phyloP scores from a whole-genome alignment of 176 grass and related monocot species.

The maize (Zea mays) region Zm-B73-REFERENCE-NAM-5.0 NC_050099.1:168284001-168284500 shows the following conservation, averaged over 20 bases:
- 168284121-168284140: constrained; percentile 31
- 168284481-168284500: constrained; percentile 82
- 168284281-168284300: constrained; percentile 42
- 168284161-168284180: constrained; percentile 39
- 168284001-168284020: neutral
- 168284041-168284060: neutral
- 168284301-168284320: constrained; percentile 37
- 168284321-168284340: constrained; percentile 43
- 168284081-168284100: neutral
- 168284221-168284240: constrained; percentile 28
- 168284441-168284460: constrained; percentile 88
- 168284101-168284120: constrained; percentile 19
- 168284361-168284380: constrained; percentile 50
- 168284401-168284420: constrained; percentile 35
- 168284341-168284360: constrained; percentile 26
- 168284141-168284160: constrained; percentile 39
- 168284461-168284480: constrained; percentile 91
- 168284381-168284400: constrained; percentile 50
- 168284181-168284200: constrained; percentile 41
- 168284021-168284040: neutral
- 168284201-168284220: constrained; percentile 49
- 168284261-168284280: constrained; percentile 31
- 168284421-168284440: constrained; percentile 10
- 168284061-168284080: constrained; percentile 6
- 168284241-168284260: constrained; percentile 46